Evolutionary conservation across 192 early-diverging fungal species (phyloP).

Genomic region (Coemansia sp.): DNA sequence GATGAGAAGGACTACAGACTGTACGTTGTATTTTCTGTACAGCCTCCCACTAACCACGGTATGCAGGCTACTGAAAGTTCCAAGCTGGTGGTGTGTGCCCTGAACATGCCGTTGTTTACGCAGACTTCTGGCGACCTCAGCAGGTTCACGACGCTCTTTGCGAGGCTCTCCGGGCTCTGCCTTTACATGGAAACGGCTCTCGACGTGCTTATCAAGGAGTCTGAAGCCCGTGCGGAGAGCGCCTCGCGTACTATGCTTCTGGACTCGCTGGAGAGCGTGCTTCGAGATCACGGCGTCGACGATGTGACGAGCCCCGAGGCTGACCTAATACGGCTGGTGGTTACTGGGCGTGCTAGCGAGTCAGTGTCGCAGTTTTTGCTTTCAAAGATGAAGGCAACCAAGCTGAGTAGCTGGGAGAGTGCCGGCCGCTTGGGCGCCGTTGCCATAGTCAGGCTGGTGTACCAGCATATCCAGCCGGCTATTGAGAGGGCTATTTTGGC

Average conservation of each 20-base stretch:
- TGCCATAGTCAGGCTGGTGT: constrained; percentile 28
- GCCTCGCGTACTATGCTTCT: constrained; percentile 31
- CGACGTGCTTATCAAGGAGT: constrained; percentile 21
- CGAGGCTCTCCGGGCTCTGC: constrained; percentile 30
- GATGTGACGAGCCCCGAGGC: constrained; percentile 44
- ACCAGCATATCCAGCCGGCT: constrained; percentile 39
- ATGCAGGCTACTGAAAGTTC: neutral
- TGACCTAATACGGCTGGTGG: constrained; percentile 35
- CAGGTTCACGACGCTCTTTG: constrained; percentile 27
- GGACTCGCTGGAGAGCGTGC: constrained; percentile 26
- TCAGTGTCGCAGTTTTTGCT: constrained; percentile 53
- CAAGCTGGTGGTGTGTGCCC: constrained; percentile 4
- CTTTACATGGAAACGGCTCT: constrained; percentile 36
- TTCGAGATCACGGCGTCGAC: constrained; percentile 50
- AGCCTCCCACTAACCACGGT: neutral
- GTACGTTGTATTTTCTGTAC: constrained; percentile 8
- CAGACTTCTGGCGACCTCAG: constrained; percentile 21
- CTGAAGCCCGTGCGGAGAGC: constrained; percentile 15
- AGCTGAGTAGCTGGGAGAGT: constrained; percentile 43
- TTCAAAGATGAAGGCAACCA: constrained; percentile 32
- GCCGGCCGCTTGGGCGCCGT: constrained; percentile 40
- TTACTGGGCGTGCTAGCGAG: constrained; percentile 43
- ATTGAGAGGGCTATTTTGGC: constrained; percentile 37
- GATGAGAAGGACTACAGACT: constrained; percentile 3
- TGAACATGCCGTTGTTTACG: constrained; percentile 30